Base-by-base conservation (phyloP, 345 rosid species). In the Eucalyptus tenuipes region DNA sequence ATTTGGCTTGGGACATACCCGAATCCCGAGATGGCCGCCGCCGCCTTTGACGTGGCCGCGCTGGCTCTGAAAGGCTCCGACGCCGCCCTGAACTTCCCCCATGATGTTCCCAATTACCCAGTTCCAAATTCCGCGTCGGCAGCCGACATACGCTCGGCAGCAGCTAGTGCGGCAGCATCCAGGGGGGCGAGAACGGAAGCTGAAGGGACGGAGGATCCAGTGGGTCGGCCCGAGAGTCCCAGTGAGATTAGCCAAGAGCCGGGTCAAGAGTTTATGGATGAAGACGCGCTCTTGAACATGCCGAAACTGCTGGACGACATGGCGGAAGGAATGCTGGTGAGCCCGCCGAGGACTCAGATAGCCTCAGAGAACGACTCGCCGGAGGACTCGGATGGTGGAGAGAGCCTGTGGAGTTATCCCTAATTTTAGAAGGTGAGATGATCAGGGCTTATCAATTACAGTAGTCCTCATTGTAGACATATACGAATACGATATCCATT, bases 1-100 rank as follows among this genome's bases (percentile, higher is more conserved):
- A 97, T 97, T 87, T 97, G 99, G 99, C 98, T 97, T 1, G 99
- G 98, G 15, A 97, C 99, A 16, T 97, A 93, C 84, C 91, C 96
- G 4, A 92, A 93, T 4, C 95, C 98, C 3, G 96, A 97, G 81
- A 97, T 96, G 98, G 99, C 99, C 0, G 98, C 99, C 0, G 92
- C 95, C 0, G 99, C 99, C 22, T 95, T 94, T 86, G 99, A 97
- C 61, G 99, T 94, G 89, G 99, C 98, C 12, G 96, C 95, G 14
- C 85, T 95, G 11, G 97, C 98, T 89, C 92, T 97, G 37, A 96
- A 92, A 88, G 99, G 99, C 25, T 31, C 85, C 7, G 94, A 95
- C 17, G 96, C 97, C 6, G 89, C 87, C 82, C 93, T 95, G 16
- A 97, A 97, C 87, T 97, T 96, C 91, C 99, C 98, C 3, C 90